Evolutionary conservation across 2,329 filamentous ascomycete genomes (phyloP), one percentile per base, ranked within the genome.

Genomic region (Tympanopsis confertula): DNA sequence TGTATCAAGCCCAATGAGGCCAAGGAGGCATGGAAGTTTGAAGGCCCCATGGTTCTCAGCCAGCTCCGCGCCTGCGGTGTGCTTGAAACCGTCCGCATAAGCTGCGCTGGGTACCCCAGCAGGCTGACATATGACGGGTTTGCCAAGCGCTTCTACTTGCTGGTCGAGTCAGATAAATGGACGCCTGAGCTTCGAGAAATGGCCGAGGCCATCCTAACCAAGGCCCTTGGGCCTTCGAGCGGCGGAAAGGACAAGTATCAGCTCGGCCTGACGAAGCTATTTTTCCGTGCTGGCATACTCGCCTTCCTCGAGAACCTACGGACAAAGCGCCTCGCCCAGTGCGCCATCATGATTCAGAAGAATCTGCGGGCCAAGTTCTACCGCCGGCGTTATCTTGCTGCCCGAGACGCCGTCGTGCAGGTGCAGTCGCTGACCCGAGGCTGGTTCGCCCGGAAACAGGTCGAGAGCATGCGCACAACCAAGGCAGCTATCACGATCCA

Each of bases 121-220:
- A 74, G 91, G 56, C 98, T 91, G 91, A 96, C 91, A 0, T 98
- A 95, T 55, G 91, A 98, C 55, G 91, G 98, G 56, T 98, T 98
- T 58, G 91, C 91, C 14, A 68, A 94, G 42, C 79, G 91, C 42
- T 98, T 98, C 66, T 98, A 98, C 67, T 95, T 98, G 86, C 69
- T 98, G 45, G 86, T 95, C 35, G 86, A 81, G 36, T 96, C 91
- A 3, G 69, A 71, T 14, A 74, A 85, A 50, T 96, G 91, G 89
- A 94, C 88, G 4, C 80, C 86, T 0, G 88, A 96, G 57, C 94
- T 96, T 47, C 78, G 86, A 37, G 71, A 88, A 41, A 94, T 98
- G 84, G 91, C 88, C 35, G 86, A 94, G 57, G 82, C 82, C 15
- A 98, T 98, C 50, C 63, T 98, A 45, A 80, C 76, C 42, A 89